Evolutionary conservation across 1,139 yeast genomes (phyloP).

Genomic region (Suhomyces anneliseae): DNA sequence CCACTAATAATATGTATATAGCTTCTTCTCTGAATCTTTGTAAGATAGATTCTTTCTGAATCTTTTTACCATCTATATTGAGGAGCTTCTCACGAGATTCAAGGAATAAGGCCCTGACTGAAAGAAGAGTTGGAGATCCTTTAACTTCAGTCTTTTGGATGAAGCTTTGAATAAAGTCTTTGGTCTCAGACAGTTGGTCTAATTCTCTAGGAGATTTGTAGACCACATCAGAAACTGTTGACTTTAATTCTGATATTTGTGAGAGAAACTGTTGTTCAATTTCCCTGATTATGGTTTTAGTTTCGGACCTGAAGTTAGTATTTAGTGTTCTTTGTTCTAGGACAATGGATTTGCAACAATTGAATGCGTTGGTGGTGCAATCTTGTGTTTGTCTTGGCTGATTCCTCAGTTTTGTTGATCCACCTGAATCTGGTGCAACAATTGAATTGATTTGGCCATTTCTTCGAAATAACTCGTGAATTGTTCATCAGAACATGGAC

Average conservation of each 20-base stretch:
- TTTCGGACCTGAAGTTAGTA: slow-evolving; percentile 6
- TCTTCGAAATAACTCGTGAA: too few relatives aligned
- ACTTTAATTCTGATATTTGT: neutral
- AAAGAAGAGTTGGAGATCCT: neutral
- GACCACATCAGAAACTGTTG: neutral
- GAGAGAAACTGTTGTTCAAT: slow-evolving; percentile 3
- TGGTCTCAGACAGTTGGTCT: neutral
- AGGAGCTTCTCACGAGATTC: neutral
- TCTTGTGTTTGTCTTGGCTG: too few relatives aligned
- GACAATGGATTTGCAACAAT: too few relatives aligned
- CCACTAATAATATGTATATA: slow-evolving; percentile 19
- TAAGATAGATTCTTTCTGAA: slow-evolving; percentile 22
- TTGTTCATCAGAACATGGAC: too few relatives aligned
- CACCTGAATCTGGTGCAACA: too few relatives aligned
- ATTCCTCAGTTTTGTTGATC: too few relatives aligned
- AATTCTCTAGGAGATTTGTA: slow-evolving; percentile 4
- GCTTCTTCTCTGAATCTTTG: slow-evolving; percentile 25
- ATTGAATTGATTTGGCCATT: too few relatives aligned
- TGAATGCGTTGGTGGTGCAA: too few relatives aligned
- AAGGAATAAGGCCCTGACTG: neutral
- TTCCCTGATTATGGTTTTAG: slow-evolving; percentile 3
- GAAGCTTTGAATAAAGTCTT: neutral
- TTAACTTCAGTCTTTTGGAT: neutral
- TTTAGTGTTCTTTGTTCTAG: too few relatives aligned
- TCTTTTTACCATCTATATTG: slow-evolving; percentile 13